phyloP scores from a whole-genome alignment of 108 stramenopile species.

The Nitzschia sp. region DNA sequence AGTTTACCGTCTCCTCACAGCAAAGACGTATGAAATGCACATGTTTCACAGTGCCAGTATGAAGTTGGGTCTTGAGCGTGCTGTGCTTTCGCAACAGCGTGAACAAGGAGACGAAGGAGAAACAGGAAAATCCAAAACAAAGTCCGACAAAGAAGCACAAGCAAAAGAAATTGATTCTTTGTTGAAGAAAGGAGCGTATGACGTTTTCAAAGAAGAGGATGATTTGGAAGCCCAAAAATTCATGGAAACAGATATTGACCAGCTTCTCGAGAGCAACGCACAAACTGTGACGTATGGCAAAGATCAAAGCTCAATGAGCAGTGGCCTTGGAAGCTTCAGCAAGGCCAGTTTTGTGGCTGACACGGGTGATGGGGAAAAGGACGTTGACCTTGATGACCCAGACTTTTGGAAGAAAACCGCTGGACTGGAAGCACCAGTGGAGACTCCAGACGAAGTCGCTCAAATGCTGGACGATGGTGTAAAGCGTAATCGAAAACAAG shows the following conservation, averaged over 20 bases:
- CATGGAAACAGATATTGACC: slow-evolving; percentile 89
- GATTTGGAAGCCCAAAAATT: slow-evolving; percentile 80
- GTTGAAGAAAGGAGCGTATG: slow-evolving; percentile 85
- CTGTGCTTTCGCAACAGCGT: slow-evolving; percentile 88
- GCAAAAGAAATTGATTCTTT: slow-evolving; percentile 81
- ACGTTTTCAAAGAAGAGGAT: slow-evolving; percentile 80
- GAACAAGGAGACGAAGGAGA: slow-evolving; percentile 49
- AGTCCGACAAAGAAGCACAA: slow-evolving; percentile 65
- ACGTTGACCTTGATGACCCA: slow-evolving; percentile 92
- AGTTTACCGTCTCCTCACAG: slow-evolving; percentile 73
- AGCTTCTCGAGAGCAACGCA: slow-evolving; percentile 76
- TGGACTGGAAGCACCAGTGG: slow-evolving; percentile 66
- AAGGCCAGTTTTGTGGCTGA: slow-evolving; percentile 89
- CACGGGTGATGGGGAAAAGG: slow-evolving; percentile 79
- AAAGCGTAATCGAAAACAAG: slow-evolving; percentile 76
- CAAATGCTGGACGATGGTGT: slow-evolving; percentile 78
- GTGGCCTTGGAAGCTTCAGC: slow-evolving; percentile 82
- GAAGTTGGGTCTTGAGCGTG: slow-evolving; percentile 95
- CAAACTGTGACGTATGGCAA: slow-evolving; percentile 80
- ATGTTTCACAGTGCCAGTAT: slow-evolving; percentile 96
- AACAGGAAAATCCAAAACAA: slow-evolving; percentile 54
- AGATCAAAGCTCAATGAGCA: slow-evolving; percentile 52
- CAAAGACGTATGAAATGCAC: slow-evolving; percentile 96
- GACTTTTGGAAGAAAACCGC: slow-evolving; percentile 91
- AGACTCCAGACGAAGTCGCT: slow-evolving; percentile 70